A percentile compares a stretch with the other conserved stretches of the same genome.
These are phyloP conservation scores for Fomitopsis schrenkii DNA, from an alignment of 1,284 basidiomycete species.

Conservation along the genomic window DNA sequence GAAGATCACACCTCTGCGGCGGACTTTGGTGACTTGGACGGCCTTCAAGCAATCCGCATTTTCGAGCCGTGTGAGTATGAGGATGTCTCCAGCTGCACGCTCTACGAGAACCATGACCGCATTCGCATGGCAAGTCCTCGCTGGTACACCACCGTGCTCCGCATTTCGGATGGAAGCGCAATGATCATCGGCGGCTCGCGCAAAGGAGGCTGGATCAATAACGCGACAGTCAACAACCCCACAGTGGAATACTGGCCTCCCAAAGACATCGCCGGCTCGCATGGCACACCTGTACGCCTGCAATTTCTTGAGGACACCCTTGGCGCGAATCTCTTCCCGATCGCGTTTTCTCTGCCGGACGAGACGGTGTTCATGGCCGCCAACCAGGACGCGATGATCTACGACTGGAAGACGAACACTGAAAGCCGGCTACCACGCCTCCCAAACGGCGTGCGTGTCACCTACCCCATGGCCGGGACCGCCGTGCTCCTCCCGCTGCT, in stretches of 20 bases:
- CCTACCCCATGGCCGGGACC: constrained; percentile 79
- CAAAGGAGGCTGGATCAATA: constrained; percentile 81
- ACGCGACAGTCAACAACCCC: constrained; percentile 74
- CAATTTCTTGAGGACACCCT: constrained; percentile 70
- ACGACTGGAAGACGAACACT: constrained; percentile 65
- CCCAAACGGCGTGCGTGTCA: constrained; percentile 78
- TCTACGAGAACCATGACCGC: constrained; percentile 62
- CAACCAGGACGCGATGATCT: constrained; percentile 77
- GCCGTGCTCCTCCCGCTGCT: constrained; percentile 69
- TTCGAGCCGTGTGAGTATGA: constrained; percentile 64
- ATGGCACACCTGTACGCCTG: constrained; percentile 59
- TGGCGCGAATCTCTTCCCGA: constrained; percentile 79
- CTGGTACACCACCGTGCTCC: constrained; percentile 73
- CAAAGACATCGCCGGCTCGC: constrained; percentile 61
- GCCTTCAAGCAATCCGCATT: constrained; percentile 70
- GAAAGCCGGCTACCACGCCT: constrained; percentile 65
- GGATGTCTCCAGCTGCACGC: constrained; percentile 44
- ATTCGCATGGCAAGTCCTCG: constrained; percentile 69
- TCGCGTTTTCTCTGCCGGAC: constrained; percentile 71
- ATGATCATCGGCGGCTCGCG: constrained; percentile 81
- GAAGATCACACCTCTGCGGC: constrained; percentile 55
- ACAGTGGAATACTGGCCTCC: constrained; percentile 80
- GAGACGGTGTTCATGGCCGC: constrained; percentile 76
- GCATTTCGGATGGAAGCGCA: constrained; percentile 71
- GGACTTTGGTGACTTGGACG: constrained; percentile 74